Conservation (phyloP, 495 filamentous ascomycete genomes). For the Entonaema liquescens region DNA sequence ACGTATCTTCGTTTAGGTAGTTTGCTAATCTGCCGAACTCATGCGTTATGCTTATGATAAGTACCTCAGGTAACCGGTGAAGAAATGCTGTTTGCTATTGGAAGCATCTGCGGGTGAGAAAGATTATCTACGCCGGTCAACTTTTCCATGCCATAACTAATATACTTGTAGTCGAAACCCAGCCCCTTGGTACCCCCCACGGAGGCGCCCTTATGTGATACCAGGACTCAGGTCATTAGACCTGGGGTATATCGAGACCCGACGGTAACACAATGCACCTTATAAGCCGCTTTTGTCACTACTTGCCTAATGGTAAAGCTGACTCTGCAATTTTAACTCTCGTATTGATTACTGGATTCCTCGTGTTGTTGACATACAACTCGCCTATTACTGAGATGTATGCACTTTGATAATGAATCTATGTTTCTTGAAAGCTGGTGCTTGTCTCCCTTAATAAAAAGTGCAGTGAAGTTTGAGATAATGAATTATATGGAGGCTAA, state of each 20-base stretch:
- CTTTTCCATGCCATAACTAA: conserved; percentile 5
- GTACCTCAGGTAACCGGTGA: not conserved
- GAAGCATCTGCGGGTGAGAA: not conserved
- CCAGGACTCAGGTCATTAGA: not conserved
- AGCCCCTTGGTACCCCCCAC: not conserved
- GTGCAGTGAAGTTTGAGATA: not conserved
- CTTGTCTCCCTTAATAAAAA: not conserved
- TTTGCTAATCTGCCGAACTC: conserved; percentile 1
- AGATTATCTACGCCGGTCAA: not conserved
- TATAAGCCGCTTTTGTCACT: not conserved
- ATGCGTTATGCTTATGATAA: not conserved
- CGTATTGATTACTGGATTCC: not conserved
- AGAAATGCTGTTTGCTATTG: not conserved
- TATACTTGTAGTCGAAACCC: not conserved
- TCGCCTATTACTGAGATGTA: not conserved
- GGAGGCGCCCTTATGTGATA: not conserved
- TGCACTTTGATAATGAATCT: not conserved
- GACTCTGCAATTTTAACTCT: not conserved
- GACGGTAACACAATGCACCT: not conserved
- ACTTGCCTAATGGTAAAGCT: not conserved
- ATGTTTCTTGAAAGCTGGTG: not conserved
- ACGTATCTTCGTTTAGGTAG: not conserved
- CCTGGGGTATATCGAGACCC: not conserved
- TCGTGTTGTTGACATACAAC: not conserved
- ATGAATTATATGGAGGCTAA: conserved; percentile 5